Conservation (phyloP, 495 filamentous ascomycete species). For the Penicillium herquei region DNA sequence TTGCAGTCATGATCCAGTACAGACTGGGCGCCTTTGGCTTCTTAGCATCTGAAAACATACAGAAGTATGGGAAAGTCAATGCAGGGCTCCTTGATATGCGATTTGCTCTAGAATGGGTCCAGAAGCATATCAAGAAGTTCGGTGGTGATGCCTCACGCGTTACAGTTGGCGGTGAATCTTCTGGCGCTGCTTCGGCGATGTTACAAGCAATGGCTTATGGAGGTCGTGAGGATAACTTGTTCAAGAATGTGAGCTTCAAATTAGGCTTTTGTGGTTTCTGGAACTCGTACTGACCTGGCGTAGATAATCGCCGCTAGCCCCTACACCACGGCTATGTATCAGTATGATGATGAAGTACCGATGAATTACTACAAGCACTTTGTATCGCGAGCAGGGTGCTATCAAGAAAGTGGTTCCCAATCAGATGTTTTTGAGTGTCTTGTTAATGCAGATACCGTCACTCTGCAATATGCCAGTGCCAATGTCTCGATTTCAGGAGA, state of each 20-base stretch:
- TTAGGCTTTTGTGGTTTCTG: too few relatives aligned
- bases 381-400: constrained; percentile 51
- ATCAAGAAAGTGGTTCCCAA: constrained; percentile 16
- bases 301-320: constrained; percentile 53
- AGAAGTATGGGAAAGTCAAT: constrained; percentile 22
- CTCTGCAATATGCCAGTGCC: constrained; percentile 56
- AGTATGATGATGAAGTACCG: constrained; percentile 51
- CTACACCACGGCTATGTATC: constrained; percentile 49
- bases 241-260: constrained; percentile 19
- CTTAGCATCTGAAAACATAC: constrained; percentile 9
- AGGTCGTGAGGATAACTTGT: constrained; percentile 24
- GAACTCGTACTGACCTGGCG: not conserved
- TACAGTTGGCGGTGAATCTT: constrained; percentile 38
- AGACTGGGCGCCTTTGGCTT: constrained; percentile 19
- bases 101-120: constrained; percentile 59
- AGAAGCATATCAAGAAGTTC: constrained; percentile 37
- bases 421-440: constrained; percentile 53
- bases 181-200: constrained; percentile 49
- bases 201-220: constrained; percentile 53
- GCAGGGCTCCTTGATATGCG: constrained; percentile 60
- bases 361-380: constrained; percentile 56
- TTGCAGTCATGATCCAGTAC: constrained; percentile 14
- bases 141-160: constrained; percentile 42
- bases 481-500: constrained; percentile 44
- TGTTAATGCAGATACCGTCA: constrained; percentile 43